Evolutionary conservation across 1,284 basidiomycete species (phyloP).

Genomic region (Ganoderma sinense): DNA sequence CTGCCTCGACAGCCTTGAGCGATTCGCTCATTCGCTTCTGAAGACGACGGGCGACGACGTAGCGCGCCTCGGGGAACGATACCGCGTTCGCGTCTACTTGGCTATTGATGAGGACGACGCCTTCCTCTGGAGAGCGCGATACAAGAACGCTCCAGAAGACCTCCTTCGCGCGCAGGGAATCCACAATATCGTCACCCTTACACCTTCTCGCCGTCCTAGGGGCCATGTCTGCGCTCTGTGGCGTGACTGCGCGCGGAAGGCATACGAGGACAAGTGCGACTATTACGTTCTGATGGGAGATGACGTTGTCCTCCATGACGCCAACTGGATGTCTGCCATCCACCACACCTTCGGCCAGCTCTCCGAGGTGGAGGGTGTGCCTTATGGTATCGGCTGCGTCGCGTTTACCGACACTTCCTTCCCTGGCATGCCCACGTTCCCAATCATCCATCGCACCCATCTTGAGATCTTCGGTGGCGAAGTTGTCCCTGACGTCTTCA

Average conservation of each 20-base stretch:
- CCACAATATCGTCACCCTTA: constrained; percentile 44
- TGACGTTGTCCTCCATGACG: constrained; percentile 56
- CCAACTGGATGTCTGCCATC: constrained; percentile 58
- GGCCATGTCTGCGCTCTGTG: constrained; percentile 64
- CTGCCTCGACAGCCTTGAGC: constrained; percentile 50
- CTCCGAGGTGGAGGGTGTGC: constrained; percentile 39
- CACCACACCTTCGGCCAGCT: constrained; percentile 49
- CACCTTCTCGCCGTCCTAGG: constrained; percentile 45
- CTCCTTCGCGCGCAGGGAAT: constrained; percentile 48
- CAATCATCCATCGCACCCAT: constrained; percentile 60
- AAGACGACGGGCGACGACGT: constrained; percentile 56
- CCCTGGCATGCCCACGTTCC: constrained; percentile 69
- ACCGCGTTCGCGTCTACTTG: constrained; percentile 54
- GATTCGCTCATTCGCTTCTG: constrained; percentile 52
- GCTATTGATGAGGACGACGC: constrained; percentile 60
- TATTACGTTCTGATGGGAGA: constrained; percentile 66
- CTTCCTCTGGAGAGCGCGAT: constrained; percentile 42
- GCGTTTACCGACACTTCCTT: constrained; percentile 63
- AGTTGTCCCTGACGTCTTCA: constrained; percentile 58
- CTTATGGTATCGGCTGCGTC: constrained; percentile 62
- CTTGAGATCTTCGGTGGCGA: constrained; percentile 61
- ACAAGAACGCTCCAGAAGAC: constrained; percentile 45
- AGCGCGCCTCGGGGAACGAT: constrained; percentile 42
- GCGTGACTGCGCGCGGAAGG: constrained; percentile 55
- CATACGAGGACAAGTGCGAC: constrained; percentile 56